Conservation (phyloP, 202 grass and related monocot genomes). For the Hordeum pubiflorum region DNA sequence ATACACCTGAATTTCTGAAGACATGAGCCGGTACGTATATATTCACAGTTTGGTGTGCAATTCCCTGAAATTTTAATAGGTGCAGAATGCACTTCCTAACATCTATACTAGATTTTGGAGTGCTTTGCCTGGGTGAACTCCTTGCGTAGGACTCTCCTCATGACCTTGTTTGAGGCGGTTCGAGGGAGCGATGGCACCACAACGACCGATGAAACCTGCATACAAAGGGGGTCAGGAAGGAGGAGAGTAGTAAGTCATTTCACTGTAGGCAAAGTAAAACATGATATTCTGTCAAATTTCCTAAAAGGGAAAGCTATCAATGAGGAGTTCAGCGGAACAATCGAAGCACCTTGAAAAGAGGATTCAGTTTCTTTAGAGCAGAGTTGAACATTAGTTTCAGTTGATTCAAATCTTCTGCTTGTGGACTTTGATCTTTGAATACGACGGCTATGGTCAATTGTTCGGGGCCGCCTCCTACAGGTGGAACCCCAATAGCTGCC, state of each 20-base stretch:
- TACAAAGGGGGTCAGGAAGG: background rate
- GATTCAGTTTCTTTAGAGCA: constrained; percentile 86
- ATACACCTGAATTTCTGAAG: background rate
- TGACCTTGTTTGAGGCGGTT: constrained; percentile 93
- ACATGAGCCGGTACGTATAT: background rate
- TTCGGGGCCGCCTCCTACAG: constrained; percentile 74
- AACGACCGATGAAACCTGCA: constrained; percentile 73
- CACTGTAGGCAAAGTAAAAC: background rate
- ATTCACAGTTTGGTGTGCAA: constrained; percentile 9
- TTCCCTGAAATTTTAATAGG: background rate
- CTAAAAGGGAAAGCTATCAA: background rate
- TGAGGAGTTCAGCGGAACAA: background rate
- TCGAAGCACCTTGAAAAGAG: constrained; percentile 72
- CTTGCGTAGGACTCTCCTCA: constrained; percentile 81
- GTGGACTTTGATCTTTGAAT: constrained; percentile 51
- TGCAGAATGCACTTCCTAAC: background rate
- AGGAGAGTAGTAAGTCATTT: background rate
- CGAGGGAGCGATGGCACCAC: constrained; percentile 62
- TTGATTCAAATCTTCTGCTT: constrained; percentile 46
- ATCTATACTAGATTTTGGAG: constrained; percentile 61
- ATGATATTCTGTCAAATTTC: background rate
- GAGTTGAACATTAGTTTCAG: constrained; percentile 64
- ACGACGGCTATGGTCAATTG: constrained; percentile 74
- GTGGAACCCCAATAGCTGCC: constrained; percentile 81
- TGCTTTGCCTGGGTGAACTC: constrained; percentile 59